Percentiles rank a stretch among this genome's conserved stretches.
Conservation (phyloP, 2,329 filamentous ascomycete genomes). For the Mycosphaerella arachidis region DNA sequence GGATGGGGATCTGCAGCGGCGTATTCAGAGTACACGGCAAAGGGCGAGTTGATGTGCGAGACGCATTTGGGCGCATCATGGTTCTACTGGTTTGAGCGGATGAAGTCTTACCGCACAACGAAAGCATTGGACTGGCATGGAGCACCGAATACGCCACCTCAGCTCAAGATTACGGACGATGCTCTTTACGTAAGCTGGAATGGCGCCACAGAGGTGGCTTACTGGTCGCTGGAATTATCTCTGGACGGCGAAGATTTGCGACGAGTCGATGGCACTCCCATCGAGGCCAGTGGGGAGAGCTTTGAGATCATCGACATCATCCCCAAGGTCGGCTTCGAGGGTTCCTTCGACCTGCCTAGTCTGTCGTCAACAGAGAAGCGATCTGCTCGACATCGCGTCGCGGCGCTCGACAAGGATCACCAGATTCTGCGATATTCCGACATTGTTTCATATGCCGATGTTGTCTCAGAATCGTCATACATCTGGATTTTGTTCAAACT, state of each 20-base stretch:
- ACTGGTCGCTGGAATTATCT: conserved; percentile 40
- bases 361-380: conserved; percentile 1
- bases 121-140: conserved; percentile 32
- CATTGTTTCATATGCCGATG: conserved; percentile 1
- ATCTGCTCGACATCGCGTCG: conserved; percentile 18
- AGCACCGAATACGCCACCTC: conserved; percentile 23
- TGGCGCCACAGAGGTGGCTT: conserved; percentile 43
- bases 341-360: conserved; percentile 16
- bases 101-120: conserved; percentile 37
- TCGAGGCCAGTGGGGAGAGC: conserved; percentile 67
- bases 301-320: conserved; percentile 19
- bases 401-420: conserved; percentile 21
- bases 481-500: conserved; percentile 19
- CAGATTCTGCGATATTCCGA: conserved; percentile 20
- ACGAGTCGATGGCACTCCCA: conserved; percentile 48
- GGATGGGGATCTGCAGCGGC: conserved; percentile 54
- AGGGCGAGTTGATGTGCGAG: conserved; percentile 41
- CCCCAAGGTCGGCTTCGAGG: conserved; percentile 25
- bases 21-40: conserved; percentile 44
- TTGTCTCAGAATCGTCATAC: conserved; percentile 10
- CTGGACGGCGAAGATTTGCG: not conserved
- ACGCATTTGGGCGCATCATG: conserved; percentile 39
- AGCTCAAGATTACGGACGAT: conserved; percentile 20
- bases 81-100: conserved; percentile 27
- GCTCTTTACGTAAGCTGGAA: conserved; percentile 51